Evolutionary conservation across 2,329 filamentous ascomycete genomes (phyloP).

Genomic region (Trichoderma atroviride): DNA sequence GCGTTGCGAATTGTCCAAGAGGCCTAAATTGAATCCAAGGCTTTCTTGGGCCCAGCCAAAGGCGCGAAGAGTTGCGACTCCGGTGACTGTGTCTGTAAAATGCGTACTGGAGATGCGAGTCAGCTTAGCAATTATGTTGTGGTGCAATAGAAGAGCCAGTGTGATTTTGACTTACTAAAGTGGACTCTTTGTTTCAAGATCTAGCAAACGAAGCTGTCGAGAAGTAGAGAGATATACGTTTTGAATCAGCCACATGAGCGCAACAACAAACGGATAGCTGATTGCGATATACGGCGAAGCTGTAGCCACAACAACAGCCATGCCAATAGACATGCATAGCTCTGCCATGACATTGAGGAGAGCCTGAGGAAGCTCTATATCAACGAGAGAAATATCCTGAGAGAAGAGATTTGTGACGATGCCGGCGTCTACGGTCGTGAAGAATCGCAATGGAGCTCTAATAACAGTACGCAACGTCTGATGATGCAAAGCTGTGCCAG

Average conservation of each 20-base stretch:
- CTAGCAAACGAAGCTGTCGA: slow-evolving; percentile 60
- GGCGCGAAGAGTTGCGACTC: slow-evolving; percentile 26
- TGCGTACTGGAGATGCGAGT: not conserved
- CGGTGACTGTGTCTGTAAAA: slow-evolving; percentile 26
- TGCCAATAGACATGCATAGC: slow-evolving; percentile 41
- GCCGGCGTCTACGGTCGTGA: slow-evolving; percentile 47
- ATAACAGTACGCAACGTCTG: slow-evolving; percentile 40
- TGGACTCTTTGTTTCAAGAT: slow-evolving; percentile 63
- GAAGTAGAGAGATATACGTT: slow-evolving; percentile 63
- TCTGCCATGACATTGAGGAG: slow-evolving; percentile 38
- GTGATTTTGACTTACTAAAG: slow-evolving; percentile 33
- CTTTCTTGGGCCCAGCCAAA: slow-evolving; percentile 26
- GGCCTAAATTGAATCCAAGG: slow-evolving; percentile 4
- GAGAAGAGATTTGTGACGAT: slow-evolving; percentile 49
- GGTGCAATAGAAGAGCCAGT: not conserved
- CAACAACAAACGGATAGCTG: slow-evolving; percentile 52
- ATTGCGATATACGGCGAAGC: slow-evolving; percentile 50
- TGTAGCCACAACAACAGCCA: slow-evolving; percentile 51
- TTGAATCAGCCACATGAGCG: slow-evolving; percentile 54
- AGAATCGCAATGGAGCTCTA: slow-evolving; percentile 46
- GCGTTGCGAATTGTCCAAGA: slow-evolving; percentile 27
- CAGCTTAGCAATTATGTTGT: not conserved
- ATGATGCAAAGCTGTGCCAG: slow-evolving; percentile 40
- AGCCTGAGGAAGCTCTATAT: slow-evolving; percentile 42
- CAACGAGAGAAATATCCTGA: slow-evolving; percentile 49